Conservation (phyloP, 2,329 filamentous ascomycete species). For the Fusarium miscanthi region DNA sequence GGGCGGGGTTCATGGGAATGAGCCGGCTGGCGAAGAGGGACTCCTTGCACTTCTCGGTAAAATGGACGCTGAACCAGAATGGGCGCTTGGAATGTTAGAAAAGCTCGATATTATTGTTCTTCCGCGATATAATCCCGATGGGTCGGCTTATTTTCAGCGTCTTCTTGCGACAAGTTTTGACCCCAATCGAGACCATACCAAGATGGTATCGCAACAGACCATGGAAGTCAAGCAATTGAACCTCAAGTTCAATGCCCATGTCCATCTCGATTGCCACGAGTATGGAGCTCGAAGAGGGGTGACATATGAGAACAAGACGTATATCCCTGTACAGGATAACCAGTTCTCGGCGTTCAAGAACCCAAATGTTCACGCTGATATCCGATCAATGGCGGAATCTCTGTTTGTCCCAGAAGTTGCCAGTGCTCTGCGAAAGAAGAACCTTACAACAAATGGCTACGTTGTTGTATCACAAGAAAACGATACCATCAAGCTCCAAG, state of each 20-base stretch:
- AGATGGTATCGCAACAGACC: constrained; percentile 48
- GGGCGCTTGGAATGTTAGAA: constrained; percentile 43
- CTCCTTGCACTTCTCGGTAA: constrained; percentile 46
- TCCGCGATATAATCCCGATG: constrained; percentile 50
- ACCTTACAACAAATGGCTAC: constrained; percentile 45
- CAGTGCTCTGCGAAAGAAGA: constrained; percentile 35
- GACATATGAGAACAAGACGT: constrained; percentile 25
- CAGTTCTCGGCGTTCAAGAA: constrained; percentile 51
- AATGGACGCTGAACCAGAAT: constrained; percentile 45
- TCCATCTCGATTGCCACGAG: constrained; percentile 49
- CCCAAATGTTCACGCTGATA: constrained; percentile 48
- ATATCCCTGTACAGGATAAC: constrained; percentile 42
- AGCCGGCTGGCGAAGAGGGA: constrained; percentile 48
- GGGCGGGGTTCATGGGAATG: constrained; percentile 49
- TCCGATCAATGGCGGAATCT: constrained; percentile 44
- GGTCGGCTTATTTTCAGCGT: constrained; percentile 49
- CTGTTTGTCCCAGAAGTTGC: constrained; percentile 45
- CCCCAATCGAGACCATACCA: constrained; percentile 50
- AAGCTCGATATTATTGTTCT: constrained; percentile 47
- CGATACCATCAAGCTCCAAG: constrained; percentile 42
- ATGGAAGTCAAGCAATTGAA: constrained; percentile 46
- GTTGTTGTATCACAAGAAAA: constrained; percentile 35
- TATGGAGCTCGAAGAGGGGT: constrained; percentile 35
- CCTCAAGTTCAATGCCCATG: constrained; percentile 45
- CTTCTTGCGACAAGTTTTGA: constrained; percentile 46